phyloP scores from a whole-genome alignment of 495 filamentous ascomycete genomes.

The Daldinia childiae region DNA sequence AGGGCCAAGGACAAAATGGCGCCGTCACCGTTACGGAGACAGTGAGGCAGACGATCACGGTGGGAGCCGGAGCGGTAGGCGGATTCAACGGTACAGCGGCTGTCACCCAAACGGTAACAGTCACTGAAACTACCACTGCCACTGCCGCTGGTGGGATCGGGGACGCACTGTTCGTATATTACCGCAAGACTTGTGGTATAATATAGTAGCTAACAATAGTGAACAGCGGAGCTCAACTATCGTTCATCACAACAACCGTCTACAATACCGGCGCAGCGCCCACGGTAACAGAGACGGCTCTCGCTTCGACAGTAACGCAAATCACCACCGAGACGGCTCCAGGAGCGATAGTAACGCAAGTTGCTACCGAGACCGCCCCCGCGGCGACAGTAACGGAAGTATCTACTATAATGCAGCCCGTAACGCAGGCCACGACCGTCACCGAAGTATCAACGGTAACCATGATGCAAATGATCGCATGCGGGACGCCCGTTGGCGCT shows the following conservation, averaged over 20 bases:
- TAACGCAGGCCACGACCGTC: slow-evolving; percentile 18
- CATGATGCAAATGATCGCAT: slow-evolving; percentile 44
- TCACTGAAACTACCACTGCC: slow-evolving; percentile 32
- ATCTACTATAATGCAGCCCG: neutral
- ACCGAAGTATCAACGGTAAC: slow-evolving; percentile 41
- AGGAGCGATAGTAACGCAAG: slow-evolving; percentile 46
- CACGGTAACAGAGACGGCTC: slow-evolving; percentile 55
- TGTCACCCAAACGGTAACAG: slow-evolving; percentile 14
- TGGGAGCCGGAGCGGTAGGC: slow-evolving; percentile 30
- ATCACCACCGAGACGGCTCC: slow-evolving; percentile 47
- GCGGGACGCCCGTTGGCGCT: slow-evolving; percentile 22
- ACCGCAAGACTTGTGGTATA: neutral
- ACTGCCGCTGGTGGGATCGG: slow-evolving; percentile 8
- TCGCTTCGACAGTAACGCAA: slow-evolving; percentile 49
- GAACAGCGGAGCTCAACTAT: slow-evolving; percentile 41
- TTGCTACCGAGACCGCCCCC: slow-evolving; percentile 4
- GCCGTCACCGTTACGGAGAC: slow-evolving; percentile 54
- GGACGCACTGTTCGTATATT: slow-evolving; percentile 22
- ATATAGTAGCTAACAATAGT: slow-evolving; percentile 4
- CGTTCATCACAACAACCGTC: slow-evolving; percentile 53
- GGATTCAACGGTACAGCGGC: slow-evolving; percentile 44
- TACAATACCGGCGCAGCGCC: slow-evolving; percentile 46
- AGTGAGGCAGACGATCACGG: slow-evolving; percentile 44
- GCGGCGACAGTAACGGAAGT: neutral
- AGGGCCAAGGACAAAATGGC: slow-evolving; percentile 27